phyloP scores from a whole-genome alignment of 768 basidiomycete species.

The Rhodosporidiobolus sp. region DNA sequence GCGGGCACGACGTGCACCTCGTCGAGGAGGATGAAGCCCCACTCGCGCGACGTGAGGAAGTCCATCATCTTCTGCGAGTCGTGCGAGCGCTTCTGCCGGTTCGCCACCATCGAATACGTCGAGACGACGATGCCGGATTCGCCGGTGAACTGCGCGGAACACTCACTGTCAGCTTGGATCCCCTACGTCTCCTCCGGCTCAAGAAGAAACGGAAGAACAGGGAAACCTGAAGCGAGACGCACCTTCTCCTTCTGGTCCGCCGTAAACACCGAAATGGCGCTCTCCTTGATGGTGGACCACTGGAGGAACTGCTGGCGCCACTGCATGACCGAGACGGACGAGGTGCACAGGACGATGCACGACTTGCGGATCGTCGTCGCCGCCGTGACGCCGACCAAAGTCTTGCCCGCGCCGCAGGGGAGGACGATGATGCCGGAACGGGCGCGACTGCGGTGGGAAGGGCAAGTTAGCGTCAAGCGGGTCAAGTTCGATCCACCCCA shows the following conservation, averaged over 20 bases:
- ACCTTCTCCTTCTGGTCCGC: slow-evolving; percentile 96
- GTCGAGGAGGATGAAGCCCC: slow-evolving; percentile 96
- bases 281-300: slow-evolving; percentile 96
- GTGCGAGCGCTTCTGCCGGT: slow-evolving; percentile 96
- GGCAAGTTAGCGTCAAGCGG: neutral
- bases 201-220: neutral
- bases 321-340: slow-evolving; percentile 78
- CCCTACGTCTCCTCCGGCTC: neutral
- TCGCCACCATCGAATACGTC: slow-evolving; percentile 99
- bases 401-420: slow-evolving; percentile 98
- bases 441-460: slow-evolving; percentile 69
- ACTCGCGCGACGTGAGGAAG: slow-evolving; percentile 93
- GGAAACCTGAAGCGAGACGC: slow-evolving; percentile 6
- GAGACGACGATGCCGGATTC: slow-evolving; percentile 98
- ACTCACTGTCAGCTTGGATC: neutral
- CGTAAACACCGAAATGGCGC: slow-evolving; percentile 95
- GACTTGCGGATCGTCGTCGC: slow-evolving; percentile 99
- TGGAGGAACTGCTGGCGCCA: slow-evolving; percentile 98
- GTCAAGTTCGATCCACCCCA: neutral
- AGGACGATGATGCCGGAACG: slow-evolving; percentile 97
- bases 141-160: slow-evolving; percentile 70
- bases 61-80: slow-evolving; percentile 99
- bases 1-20: slow-evolving; percentile 99
- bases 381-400: slow-evolving; percentile 97
- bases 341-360: slow-evolving; percentile 93